These are phyloP conservation scores for Tardiomyces depauwii DNA, from an alignment of 1,139 yeast genomes.

Conservation along the genomic window DNA sequence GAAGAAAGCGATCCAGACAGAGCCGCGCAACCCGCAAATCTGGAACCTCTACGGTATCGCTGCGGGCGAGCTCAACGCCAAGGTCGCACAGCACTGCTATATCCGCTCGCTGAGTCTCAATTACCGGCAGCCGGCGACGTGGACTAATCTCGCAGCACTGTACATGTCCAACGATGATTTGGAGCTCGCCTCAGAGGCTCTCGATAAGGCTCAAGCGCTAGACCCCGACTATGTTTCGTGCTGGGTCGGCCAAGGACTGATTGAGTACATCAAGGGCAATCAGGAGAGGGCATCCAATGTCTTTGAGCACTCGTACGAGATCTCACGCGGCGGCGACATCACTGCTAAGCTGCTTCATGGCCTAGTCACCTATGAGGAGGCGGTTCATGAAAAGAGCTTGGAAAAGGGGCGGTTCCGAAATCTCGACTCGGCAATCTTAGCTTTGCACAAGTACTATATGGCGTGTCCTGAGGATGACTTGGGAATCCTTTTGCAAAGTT, in stretches of 20 bases:
- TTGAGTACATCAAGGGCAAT: slow-evolving; percentile 51
- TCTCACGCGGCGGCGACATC: slow-evolving; percentile 67
- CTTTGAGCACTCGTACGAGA: slow-evolving; percentile 65
- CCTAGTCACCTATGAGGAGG: not conserved
- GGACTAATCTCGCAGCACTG: slow-evolving; percentile 77
- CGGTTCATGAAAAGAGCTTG: not conserved
- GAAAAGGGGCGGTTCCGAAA: not conserved
- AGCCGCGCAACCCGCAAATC: slow-evolving; percentile 53
- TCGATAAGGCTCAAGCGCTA: slow-evolving; percentile 63
- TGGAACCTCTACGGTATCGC: slow-evolving; percentile 84
- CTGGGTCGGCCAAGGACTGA: slow-evolving; percentile 81
- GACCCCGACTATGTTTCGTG: slow-evolving; percentile 71
- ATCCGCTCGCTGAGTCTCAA: slow-evolving; percentile 69
- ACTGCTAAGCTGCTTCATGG: slow-evolving; percentile 61
- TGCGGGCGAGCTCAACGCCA: slow-evolving; percentile 46
- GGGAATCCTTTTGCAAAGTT: slow-evolving; percentile 9
- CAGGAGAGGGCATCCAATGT: slow-evolving; percentile 38
- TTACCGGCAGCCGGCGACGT: slow-evolving; percentile 54
- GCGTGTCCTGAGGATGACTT: slow-evolving; percentile 1
- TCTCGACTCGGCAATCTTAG: slow-evolving; percentile 7
- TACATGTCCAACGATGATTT: slow-evolving; percentile 60
- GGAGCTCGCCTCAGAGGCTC: slow-evolving; percentile 63
- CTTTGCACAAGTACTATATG: slow-evolving; percentile 4
- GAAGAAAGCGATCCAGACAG: slow-evolving; percentile 60
- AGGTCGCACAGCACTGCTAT: slow-evolving; percentile 84